Evolutionary conservation across 192 early-diverging fungal species (phyloP), one percentile per base, ranked within the genome.

Genomic region (Entomortierella lignicola): DNA sequence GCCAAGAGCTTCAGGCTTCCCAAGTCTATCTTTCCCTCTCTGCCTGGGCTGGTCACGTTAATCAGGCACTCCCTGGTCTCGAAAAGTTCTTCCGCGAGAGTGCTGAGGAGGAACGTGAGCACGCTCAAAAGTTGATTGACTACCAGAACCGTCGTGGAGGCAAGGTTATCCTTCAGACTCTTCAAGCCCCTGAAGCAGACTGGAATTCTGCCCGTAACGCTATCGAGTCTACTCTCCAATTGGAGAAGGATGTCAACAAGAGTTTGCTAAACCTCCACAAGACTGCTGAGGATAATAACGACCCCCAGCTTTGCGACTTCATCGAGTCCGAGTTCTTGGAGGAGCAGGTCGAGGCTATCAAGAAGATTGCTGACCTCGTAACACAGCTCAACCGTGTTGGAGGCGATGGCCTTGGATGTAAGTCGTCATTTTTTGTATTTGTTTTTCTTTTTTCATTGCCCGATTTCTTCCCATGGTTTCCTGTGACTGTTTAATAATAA

Each of bases 221-320:
- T 32, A 72, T 89, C 54, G 87, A 89, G 73, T 85, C 84, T 18
- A 83, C 84, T 34, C 77, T 89, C 27, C 82, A 86, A 57, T 60
- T 89, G 17, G 87, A 89, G 63, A 87, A 86, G 44, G 72, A 89
- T 75, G 87, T 89, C 53, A 89, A 87, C 80, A 89, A 85, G 61
- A 81, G 82, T 12, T 63, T 89, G 26, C 56, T 87, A 50, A 86
- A 89, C 53, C 61, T 87, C 31, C 85, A 87, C 75, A 83, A 84
- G 65, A 66, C 85, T 57, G 84, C 80, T 15, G 87, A 85, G 59
- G 71, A 75, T 42, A 81, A 84, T 42, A 77, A 81, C 68, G 87
- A 89, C 69, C 87, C 87, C 30, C 85, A 89, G 56, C 68, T 87
- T 55, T 84, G 84, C 58, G 87, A 89, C 51, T 87, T 85, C 52